A percentile compares a stretch with the other conserved stretches of the same genome.
Conservation (phyloP, 75 land plant genomes). For the Larix kaempferi region DNA sequence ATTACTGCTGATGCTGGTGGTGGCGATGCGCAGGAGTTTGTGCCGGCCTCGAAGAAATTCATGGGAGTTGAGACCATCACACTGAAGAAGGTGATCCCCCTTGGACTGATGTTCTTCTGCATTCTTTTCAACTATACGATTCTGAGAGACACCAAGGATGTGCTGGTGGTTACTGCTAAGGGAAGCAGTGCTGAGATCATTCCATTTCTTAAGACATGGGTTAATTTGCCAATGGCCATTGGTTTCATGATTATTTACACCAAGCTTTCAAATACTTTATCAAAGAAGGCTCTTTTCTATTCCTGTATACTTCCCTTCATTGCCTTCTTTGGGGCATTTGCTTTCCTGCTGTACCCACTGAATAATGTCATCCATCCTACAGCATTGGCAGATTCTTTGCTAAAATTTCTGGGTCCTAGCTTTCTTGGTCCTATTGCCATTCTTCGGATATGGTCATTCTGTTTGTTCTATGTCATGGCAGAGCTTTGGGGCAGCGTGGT, state of each 20-base stretch:
- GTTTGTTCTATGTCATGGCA: conserved; percentile 99
- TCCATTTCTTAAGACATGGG: conserved; percentile 99
- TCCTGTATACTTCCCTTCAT: conserved; percentile 89
- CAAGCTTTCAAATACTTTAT: conserved; percentile 82
- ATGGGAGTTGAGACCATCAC: conserved; percentile 76
- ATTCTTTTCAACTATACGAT: conserved; percentile 97
- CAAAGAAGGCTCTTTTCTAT: conserved; percentile 92
- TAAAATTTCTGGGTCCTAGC: conserved; percentile 73
- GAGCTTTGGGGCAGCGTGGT: conserved; percentile 99
- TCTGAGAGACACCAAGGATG: conserved; percentile 96
- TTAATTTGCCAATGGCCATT: conserved; percentile 97
- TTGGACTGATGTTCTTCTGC: conserved; percentile 98
- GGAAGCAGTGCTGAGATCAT: conserved; percentile 99
- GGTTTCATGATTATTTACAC: conserved; percentile 96
- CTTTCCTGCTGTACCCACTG: conserved; percentile 87
- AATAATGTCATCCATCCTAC: conserved; percentile 79
- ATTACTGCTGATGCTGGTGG: no score
- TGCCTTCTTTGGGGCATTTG: conserved; percentile 92
- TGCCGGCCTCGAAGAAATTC: conserved; percentile 38
- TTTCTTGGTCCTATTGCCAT: conserved; percentile 97
- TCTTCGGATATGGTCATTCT: conserved; percentile 98
- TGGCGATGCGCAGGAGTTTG: neutral
- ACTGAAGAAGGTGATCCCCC: conserved; percentile 87
- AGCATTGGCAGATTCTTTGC: conserved; percentile 75
- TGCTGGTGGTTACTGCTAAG: conserved; percentile 93